A percentile compares a stretch with the other conserved stretches of the same genome.
Conservation (phyloP, 2,329 filamentous ascomycete genomes). For the Botrytis hyacinthi region DNA sequence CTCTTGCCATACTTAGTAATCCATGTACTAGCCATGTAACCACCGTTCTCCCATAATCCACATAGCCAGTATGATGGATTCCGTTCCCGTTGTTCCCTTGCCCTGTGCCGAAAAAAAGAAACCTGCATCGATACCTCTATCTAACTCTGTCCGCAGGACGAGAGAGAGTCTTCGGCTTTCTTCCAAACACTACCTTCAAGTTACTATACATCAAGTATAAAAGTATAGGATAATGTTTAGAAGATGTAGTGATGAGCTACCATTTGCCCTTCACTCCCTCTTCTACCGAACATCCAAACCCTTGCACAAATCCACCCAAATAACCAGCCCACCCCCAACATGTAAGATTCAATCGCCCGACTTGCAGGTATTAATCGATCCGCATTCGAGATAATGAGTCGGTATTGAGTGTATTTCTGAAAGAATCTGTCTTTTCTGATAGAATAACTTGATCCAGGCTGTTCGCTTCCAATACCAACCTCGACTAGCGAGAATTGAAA, state of each 20-base stretch:
- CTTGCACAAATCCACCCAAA: not conserved
- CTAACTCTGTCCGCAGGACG: constrained; percentile 2
- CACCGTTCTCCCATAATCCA: not conserved
- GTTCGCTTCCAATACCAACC: constrained; percentile 1
- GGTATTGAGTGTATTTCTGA: not conserved
- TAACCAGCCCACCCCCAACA: constrained; percentile 1
- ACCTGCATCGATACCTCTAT: constrained; percentile 5
- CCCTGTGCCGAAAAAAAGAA: constrained; percentile 6
- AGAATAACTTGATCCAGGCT: constrained; percentile 9
- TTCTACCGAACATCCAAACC: not conserved
- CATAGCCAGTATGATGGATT: constrained; percentile 14
- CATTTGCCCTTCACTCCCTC: constrained; percentile 23
- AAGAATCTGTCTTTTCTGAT: not conserved
- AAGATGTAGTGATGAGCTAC: constrained; percentile 39
- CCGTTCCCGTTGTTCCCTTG: not conserved
- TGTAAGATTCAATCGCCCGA: constrained; percentile 4
- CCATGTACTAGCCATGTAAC: constrained; percentile 14
- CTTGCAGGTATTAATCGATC: constrained; percentile 10
- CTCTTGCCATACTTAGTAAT: constrained; percentile 1
- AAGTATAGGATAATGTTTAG: not conserved
- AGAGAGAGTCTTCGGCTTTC: not conserved
- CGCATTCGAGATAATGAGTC: constrained; percentile 7
- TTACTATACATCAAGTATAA: constrained; percentile 1
- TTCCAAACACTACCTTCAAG: not conserved
- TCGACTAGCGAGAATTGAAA: constrained; percentile 29